Percentiles rank a stretch among this genome's conserved stretches.
These are phyloP conservation scores for Orbilia brochopaga DNA, from an alignment of 2,329 filamentous ascomycete species.

Conservation along the genomic window DNA sequence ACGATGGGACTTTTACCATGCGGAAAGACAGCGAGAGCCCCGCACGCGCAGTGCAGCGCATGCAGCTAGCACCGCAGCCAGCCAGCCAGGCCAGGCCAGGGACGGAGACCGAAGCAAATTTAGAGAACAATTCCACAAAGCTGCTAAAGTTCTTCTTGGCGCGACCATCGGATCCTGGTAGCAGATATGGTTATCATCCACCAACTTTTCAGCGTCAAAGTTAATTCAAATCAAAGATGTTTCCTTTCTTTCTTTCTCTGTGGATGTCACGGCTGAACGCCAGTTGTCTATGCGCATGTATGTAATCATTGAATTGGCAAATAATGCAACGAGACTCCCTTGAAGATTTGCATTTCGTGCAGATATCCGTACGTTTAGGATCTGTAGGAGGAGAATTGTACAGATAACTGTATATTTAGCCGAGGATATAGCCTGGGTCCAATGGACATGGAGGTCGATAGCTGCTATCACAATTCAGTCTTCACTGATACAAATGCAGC, in stretches of 20 bases:
- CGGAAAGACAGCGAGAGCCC: slow-evolving; percentile 23
- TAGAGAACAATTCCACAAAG: neutral
- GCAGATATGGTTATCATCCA: slow-evolving; percentile 28
- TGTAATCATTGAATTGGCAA: slow-evolving; percentile 16
- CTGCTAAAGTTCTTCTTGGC: slow-evolving; percentile 1
- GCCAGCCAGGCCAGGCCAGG: slow-evolving; percentile 2
- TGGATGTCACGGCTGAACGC: neutral
- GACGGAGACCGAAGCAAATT: neutral
- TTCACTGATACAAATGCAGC: too few relatives aligned
- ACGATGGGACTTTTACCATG: neutral
- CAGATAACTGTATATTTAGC: slow-evolving; percentile 13
- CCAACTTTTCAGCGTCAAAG: neutral
- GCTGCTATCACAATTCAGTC: too few relatives aligned
- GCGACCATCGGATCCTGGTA: slow-evolving; percentile 34
- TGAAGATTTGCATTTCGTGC: neutral
- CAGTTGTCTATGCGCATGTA: neutral
- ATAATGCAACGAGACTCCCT: neutral
- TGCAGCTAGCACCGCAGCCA: slow-evolving; percentile 13
- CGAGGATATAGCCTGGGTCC: too few relatives aligned
- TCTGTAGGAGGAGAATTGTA: too few relatives aligned
- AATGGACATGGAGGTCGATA: neutral
- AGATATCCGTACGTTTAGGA: too few relatives aligned
- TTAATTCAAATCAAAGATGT: neutral
- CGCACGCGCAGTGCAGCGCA: slow-evolving; percentile 34
- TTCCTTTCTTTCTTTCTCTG: too few relatives aligned